Evolutionary conservation across 768 basidiomycete species (phyloP).

Genomic region (Termitomyces sp.): DNA sequence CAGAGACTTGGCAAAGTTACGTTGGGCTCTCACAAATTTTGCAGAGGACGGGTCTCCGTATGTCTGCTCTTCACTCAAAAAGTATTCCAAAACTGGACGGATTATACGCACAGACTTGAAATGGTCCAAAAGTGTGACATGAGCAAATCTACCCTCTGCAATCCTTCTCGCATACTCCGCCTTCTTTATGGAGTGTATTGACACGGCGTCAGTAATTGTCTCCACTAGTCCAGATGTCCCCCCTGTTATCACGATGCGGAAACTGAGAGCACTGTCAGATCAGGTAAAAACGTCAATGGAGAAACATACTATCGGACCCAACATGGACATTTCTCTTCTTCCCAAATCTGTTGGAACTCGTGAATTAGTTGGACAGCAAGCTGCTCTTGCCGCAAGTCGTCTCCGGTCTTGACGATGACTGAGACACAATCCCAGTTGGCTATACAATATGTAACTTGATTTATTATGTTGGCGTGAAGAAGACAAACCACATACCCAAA

Average conservation of each 20-base stretch:
- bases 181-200: constrained; percentile 99
- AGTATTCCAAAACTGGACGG: neutral
- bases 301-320: constrained; percentile 84
- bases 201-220: constrained; percentile 97
- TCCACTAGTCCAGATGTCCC: constrained; percentile 92
- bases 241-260: constrained; percentile 94
- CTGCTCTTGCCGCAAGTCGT: constrained; percentile 95
- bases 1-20: constrained; percentile 90
- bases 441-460: constrained; percentile 19
- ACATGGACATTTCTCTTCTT: constrained; percentile 86
- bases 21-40: constrained; percentile 85
- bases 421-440: constrained; percentile 88
- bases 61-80: constrained; percentile 43
- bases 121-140: constrained; percentile 89
- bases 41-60: constrained; percentile 87
- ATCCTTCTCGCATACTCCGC: constrained; percentile 91
- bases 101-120: constrained; percentile 66
- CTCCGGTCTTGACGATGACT: constrained; percentile 98
- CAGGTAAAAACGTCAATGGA: neutral
- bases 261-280: constrained; percentile 33
- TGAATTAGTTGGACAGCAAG: constrained; percentile 92
- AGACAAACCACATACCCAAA: constrained; percentile 49
- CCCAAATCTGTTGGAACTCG: constrained; percentile 92
- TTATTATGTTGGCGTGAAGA: neutral
- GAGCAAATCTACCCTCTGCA: constrained; percentile 72